These are phyloP conservation scores for Chaetomium strumarium DNA, from an alignment of 2,329 filamentous ascomycete genomes.

Conservation along the genomic window DNA sequence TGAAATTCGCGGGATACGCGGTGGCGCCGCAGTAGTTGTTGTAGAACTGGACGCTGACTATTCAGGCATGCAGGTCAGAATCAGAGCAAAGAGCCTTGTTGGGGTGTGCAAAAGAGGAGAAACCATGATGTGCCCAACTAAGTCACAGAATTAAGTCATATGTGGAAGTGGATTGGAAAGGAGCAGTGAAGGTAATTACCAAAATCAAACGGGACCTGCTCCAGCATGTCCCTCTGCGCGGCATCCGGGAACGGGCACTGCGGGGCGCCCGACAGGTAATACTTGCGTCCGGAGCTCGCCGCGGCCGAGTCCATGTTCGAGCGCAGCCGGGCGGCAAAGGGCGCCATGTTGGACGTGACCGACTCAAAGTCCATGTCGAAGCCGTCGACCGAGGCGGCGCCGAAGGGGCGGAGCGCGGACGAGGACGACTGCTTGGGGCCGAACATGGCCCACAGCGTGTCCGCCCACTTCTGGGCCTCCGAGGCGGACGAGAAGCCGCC, in stretches of 20 bases:
- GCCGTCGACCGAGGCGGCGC: constrained; percentile 59
- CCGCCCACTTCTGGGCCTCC: constrained; percentile 50
- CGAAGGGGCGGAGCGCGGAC: constrained; percentile 57
- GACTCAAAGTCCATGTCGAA: constrained; percentile 74
- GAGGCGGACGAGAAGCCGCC: constrained; percentile 54
- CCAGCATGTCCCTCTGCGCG: constrained; percentile 51
- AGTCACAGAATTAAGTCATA: no score
- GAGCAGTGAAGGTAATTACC: no score
- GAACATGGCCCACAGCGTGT: constrained; percentile 65
- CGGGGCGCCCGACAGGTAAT: constrained; percentile 59
- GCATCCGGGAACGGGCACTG: constrained; percentile 63
- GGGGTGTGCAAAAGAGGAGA: no score
- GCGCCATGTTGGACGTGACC: constrained; percentile 50
- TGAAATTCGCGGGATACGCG: constrained; percentile 54
- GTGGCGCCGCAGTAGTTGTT: constrained; percentile 61
- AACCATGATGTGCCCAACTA: no score
- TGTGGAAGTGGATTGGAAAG: no score
- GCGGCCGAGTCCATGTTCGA: constrained; percentile 44
- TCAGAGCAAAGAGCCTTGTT: no score
- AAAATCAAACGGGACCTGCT: constrained; percentile 51
- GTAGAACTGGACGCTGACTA: constrained; percentile 63
- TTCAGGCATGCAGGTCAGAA: no score
- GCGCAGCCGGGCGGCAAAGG: constrained; percentile 56
- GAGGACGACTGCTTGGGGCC: constrained; percentile 46
- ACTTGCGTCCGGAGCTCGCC: constrained; percentile 43